These are phyloP conservation scores for Tuber brumale DNA, from an alignment of 495 filamentous ascomycete genomes.

Conservation along the genomic window DNA sequence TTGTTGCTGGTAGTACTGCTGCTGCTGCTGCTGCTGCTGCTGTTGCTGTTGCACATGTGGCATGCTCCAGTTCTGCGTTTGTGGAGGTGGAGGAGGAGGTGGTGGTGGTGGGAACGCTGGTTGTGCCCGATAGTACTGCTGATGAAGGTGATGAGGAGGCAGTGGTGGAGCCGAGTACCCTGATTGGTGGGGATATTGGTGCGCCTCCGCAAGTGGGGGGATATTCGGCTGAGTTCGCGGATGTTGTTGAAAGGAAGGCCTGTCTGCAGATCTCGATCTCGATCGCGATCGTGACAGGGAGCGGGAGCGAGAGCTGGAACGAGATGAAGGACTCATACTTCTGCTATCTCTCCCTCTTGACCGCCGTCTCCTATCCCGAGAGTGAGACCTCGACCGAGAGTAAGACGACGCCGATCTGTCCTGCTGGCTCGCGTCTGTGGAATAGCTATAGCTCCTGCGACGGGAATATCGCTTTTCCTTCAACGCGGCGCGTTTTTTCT, in stretches of 20 bases:
- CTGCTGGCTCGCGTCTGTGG: neutral
- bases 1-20: conserved; percentile 20
- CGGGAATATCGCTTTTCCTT: conserved; percentile 9
- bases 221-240: conserved; percentile 7
- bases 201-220: conserved; percentile 7
- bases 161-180: conserved; percentile 10
- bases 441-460: conserved; percentile 8
- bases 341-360: conserved; percentile 8
- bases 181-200: conserved; percentile 7
- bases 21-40: conserved; percentile 26
- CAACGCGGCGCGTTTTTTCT: conserved; percentile 46
- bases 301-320: conserved; percentile 15
- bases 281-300: conserved; percentile 18
- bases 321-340: conserved; percentile 10
- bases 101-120: conserved; percentile 17
- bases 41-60: conserved; percentile 17
- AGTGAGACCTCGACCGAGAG: conserved; percentile 7
- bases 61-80: conserved; percentile 15
- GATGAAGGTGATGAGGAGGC: conserved; percentile 15
- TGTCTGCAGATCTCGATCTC: conserved; percentile 5
- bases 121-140: conserved; percentile 6
- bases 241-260: neutral
- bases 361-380: neutral
- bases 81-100: conserved; percentile 10
- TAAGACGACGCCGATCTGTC: neutral